phyloP scores from a whole-genome alignment of 192 early-diverging fungal species.

The Entomortierella chlamydospora region DNA sequence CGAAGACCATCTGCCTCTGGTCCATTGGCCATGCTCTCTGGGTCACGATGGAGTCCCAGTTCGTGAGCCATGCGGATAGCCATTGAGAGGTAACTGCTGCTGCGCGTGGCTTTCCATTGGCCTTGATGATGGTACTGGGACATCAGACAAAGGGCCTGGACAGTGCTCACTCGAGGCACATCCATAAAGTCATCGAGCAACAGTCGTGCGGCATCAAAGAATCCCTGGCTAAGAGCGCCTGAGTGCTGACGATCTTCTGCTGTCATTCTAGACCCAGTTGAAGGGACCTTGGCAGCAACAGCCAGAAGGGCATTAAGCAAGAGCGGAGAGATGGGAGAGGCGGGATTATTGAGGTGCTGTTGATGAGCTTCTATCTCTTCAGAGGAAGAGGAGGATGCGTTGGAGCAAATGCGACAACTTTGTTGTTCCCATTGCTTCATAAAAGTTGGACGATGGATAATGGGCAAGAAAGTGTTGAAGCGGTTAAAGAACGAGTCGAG shows the following conservation, averaged over 20 bases:
- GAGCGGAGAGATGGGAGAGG: constrained; percentile 46
- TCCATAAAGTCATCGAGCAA: constrained; percentile 59
- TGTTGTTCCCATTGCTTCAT: constrained; percentile 52
- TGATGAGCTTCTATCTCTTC: constrained; percentile 31
- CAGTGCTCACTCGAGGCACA: constrained; percentile 54
- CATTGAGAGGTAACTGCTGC: constrained; percentile 52
- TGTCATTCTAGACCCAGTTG: constrained; percentile 32
- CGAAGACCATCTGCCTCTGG: constrained; percentile 46
- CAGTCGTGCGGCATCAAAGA: constrained; percentile 45
- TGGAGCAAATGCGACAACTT: constrained; percentile 24
- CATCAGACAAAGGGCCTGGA: constrained; percentile 55
- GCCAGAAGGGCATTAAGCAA: constrained; percentile 54
- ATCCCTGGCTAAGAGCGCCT: constrained; percentile 26
- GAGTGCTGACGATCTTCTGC: constrained; percentile 25
- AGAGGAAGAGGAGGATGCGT: neutral
- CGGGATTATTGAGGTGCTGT: constrained; percentile 27
- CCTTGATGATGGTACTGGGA: constrained; percentile 56
- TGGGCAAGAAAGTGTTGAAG: constrained; percentile 38
- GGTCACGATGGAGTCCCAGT: constrained; percentile 53
- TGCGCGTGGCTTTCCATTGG: constrained; percentile 54
- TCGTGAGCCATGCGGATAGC: constrained; percentile 60
- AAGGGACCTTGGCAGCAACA: constrained; percentile 52
- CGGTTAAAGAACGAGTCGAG: constrained; percentile 43
- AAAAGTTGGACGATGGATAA: constrained; percentile 37
- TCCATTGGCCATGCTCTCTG: constrained; percentile 36